Percentiles rank a stretch among this genome's conserved stretches.
phyloP scores from a whole-genome alignment of 108 stramenopile species.

The Nitzschia sp. region DNA sequence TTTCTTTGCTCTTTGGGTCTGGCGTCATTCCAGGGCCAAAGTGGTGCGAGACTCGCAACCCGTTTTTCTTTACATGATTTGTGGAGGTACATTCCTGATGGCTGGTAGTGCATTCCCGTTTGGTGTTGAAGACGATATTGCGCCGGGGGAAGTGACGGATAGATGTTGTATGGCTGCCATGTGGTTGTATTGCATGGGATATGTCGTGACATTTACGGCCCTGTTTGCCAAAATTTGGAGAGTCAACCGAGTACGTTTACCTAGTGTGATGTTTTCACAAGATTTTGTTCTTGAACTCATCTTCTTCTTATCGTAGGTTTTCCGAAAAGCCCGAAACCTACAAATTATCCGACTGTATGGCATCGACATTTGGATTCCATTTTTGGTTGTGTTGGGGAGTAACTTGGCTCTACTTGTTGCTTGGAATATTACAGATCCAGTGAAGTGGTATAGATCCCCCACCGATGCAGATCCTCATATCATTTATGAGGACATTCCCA shows the following conservation, averaged over 20 bases:
- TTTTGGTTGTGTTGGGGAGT: constrained; percentile 24
- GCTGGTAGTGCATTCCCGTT: constrained; percentile 39
- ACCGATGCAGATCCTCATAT: background rate
- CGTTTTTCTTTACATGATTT: constrained; percentile 52
- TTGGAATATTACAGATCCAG: constrained; percentile 33
- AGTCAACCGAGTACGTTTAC: constrained; percentile 35
- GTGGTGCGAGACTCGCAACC: constrained; percentile 56
- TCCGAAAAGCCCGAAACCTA: constrained; percentile 22
- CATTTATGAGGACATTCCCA: constrained; percentile 5
- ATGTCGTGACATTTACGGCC: constrained; percentile 44
- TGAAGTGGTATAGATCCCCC: constrained; percentile 14
- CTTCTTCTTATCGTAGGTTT: too few relatives aligned
- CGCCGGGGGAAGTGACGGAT: background rate
- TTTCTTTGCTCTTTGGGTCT: constrained; percentile 29
- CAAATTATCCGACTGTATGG: constrained; percentile 25
- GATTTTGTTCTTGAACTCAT: background rate
- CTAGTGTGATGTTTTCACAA: background rate
- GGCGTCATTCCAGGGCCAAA: constrained; percentile 2
- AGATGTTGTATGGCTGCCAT: constrained; percentile 27
- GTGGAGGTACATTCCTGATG: constrained; percentile 62
- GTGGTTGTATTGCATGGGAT: constrained; percentile 55
- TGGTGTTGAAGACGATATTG: constrained; percentile 41
- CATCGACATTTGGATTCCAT: constrained; percentile 34
- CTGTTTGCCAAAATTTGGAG: constrained; percentile 64
- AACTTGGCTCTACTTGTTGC: constrained; percentile 29